Base-by-base conservation (phyloP, 225 moss, liverwort and hornwort genomes). In the Straminergon stramineum region DNA sequence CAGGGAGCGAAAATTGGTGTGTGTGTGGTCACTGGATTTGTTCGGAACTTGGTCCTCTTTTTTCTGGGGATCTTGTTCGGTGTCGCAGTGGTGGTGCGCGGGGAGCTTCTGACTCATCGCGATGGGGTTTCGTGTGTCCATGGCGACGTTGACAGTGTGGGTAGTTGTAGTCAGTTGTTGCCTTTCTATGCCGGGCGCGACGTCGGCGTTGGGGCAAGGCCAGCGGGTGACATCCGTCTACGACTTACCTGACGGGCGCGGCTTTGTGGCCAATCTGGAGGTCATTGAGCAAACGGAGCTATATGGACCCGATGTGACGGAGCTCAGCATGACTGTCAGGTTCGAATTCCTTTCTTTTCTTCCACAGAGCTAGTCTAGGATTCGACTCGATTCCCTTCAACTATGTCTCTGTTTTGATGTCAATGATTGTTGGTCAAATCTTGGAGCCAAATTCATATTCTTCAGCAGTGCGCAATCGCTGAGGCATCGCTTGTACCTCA, bases 321-420 rank as follows among this genome's bases (percentile, higher is more conserved):
- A 90, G 76, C 95, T 95, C 83, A 92, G 95, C 69, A 93, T 95
- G 95, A 91, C 88, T 68, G 95, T 95, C 86, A 95, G 93, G 95
- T 93, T 77, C 41, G 82, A 23, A 55, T 41, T 60, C 32, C 35
- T 65, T 65, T 13, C 55, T 56, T 66, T 30, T 61, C 57, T 45
- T 53, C 35, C 51, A 1, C 28, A 35, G 55, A 78, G 55, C 12
- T 74, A 21, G 53, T 84, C 70, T 30, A 12, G 11, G 82, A 63
- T 63, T 51, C 17, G 30, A 51, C 75, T 81, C 58, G 48, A 81
- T 82, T 26, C 17, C 65, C 23, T 55, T 34, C 32, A 62, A 32
- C 35, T 13, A 15, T 35, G 71, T 45, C 73, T 79, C 88, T 88
- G 65, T 51, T 71, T 62, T 31, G 35, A 84, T n/a, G 2, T 52